Conservation (phyloP, 352 stramenopile genomes). For the Phytopythium aichiense region DNA sequence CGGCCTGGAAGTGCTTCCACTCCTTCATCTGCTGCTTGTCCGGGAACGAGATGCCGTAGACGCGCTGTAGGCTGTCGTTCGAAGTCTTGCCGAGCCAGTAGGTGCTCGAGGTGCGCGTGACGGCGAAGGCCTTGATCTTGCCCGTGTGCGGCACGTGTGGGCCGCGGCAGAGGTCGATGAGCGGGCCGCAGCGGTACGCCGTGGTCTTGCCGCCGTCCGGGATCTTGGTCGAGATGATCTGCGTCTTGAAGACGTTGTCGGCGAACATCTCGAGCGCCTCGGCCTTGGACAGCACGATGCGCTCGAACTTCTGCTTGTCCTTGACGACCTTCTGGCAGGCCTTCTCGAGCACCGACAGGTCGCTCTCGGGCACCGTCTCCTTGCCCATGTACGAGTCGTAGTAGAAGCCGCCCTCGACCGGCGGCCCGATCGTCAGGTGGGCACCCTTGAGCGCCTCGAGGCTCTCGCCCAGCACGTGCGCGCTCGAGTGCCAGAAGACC, state of each 20-base stretch:
- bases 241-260: constrained; percentile 98
- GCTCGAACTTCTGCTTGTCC: constrained; percentile 97
- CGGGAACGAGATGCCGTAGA: constrained; percentile 98
- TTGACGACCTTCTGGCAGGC: constrained; percentile 93
- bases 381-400: constrained; percentile 99
- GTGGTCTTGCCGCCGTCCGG: constrained; percentile 95
- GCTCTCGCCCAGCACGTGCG: constrained; percentile 96
- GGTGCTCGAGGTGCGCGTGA: constrained; percentile 92
- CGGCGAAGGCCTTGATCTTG: constrained; percentile 95
- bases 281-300: constrained; percentile 97
- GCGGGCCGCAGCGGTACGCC: constrained; percentile 95
- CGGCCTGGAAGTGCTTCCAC: constrained; percentile 94
- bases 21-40: constrained; percentile 98
- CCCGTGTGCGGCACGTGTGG: constrained; percentile 96
- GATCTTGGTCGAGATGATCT: constrained; percentile 97
- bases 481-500: constrained; percentile 97
- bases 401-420: constrained; percentile 96
- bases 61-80: constrained; percentile 96
- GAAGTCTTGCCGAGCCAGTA: constrained; percentile 97
- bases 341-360: constrained; percentile 90
- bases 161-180: constrained; percentile 98
- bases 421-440: constrained; percentile 96
- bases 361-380: constrained; percentile 61
- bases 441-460: constrained; percentile 96
- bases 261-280: constrained; percentile 98